Base-by-base conservation (phyloP, 805 yeast species). In the Candida pseudoglaebosa region DNA sequence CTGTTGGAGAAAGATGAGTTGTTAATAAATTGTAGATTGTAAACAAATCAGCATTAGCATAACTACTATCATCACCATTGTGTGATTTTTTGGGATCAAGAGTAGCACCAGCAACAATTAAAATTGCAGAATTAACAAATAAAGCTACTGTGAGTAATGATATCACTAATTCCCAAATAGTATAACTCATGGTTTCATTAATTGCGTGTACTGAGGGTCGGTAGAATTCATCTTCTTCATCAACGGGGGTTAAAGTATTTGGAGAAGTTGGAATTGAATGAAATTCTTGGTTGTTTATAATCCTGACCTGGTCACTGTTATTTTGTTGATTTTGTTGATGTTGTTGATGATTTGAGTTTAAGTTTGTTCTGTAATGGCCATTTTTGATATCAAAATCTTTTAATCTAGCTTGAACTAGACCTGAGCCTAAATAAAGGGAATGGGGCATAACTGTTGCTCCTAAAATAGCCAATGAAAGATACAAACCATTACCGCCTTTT, bases 51-150 rank as follows among this genome's bases (percentile, higher is more conserved):
- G 96, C 96, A 39, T 57, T 61, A 6, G 49, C 53, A 36, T 47
- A 55, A 50, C 76, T 82, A 40, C 75, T 82, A 22, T 50, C 50
- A 18, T 50, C 58, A 36, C 48, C 56, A 22, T 46, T 52, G 34
- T 50, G 46, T 44, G 19, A 19, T 29, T 14, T 26, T 16, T 35
- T 28, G n/a, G 29, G 22, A 15, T 67, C 75, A 45, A 90, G 67
- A 1, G 96, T 85, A 0, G 96, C 84, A 22, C 96, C 96, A 1
- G 96, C 93, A 3, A 90, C 95, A 40, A 89, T 86, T 40, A 89
- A 71, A 52, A 90, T 89, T 3, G 96, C 87, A 7, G 95, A 77
- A 61, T 89, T 89, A 42, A 89, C 96, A 65, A 89, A 89, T n/a
- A 90, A 74, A 0, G 96, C 97, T 28, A 89, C 91, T 2, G 91